Percentiles rank a stretch among this genome's conserved stretches.
These are phyloP conservation scores for Agrocybe pediades DNA, from an alignment of 768 basidiomycete genomes.

Conservation along the genomic window DNA sequence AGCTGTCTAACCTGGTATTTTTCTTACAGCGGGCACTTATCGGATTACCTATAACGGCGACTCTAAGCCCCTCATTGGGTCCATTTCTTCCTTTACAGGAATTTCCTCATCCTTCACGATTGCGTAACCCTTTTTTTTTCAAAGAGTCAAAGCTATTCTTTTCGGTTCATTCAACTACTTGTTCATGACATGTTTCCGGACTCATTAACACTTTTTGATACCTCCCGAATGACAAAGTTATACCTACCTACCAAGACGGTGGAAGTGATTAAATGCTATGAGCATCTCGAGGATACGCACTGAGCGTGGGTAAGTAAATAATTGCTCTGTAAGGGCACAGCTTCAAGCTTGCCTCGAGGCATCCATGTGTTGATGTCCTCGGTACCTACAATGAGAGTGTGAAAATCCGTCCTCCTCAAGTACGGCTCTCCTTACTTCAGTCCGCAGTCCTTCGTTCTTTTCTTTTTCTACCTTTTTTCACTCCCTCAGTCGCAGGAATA, in stretches of 20 bases:
- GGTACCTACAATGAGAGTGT: constrained; percentile 1
- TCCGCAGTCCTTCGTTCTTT: constrained; percentile 1
- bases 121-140: constrained; percentile 30
- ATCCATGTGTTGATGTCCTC: constrained; percentile 31
- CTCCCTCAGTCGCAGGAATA: constrained; percentile 8
- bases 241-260: no score
- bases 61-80: constrained; percentile 67
- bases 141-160: no score
- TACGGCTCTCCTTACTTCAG: neutral
- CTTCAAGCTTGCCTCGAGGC: constrained; percentile 36
- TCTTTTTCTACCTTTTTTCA: neutral
- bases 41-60: constrained; percentile 75
- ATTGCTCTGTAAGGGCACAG: constrained; percentile 8
- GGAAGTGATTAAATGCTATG: no score
- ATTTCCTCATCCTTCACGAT: constrained; percentile 65
- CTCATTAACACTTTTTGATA: neutral
- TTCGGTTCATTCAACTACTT: constrained; percentile 8
- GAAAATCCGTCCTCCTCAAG: neutral
- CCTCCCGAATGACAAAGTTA: neutral
- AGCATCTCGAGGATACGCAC: no score
- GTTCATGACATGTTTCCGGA: neutral
- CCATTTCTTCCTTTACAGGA: constrained; percentile 64
- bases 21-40: constrained; percentile 62
- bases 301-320: constrained; percentile 10
- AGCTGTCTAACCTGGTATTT: constrained; percentile 8